phyloP scores from a whole-genome alignment of 768 basidiomycete species.

The Phanerodontia chrysosporium region DNA sequence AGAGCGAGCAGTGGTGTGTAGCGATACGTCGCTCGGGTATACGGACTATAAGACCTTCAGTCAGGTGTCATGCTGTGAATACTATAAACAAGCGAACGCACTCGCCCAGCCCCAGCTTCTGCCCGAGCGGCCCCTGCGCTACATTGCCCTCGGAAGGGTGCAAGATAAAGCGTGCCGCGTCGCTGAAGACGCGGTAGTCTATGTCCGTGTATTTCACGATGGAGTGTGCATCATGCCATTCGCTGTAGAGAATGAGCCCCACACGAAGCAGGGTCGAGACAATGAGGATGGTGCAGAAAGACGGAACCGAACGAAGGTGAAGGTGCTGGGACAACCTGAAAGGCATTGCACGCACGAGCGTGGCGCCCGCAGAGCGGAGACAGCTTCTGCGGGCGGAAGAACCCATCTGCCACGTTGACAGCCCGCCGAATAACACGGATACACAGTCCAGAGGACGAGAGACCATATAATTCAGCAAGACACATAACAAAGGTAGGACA shows the following conservation, averaged over 20 bases:
- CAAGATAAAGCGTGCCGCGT: conserved; percentile 74
- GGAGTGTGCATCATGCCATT: conserved; percentile 83
- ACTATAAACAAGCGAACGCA: conserved; percentile 38
- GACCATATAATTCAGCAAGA: conserved; percentile 19
- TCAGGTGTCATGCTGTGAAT: not conserved
- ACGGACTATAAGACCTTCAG: conserved; percentile 57
- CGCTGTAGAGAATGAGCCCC: conserved; percentile 76
- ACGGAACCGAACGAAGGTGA: conserved; percentile 14
- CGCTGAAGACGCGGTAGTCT: conserved; percentile 93
- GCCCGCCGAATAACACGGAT: not conserved
- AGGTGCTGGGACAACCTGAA: conserved; percentile 1
- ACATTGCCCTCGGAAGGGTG: conserved; percentile 33
- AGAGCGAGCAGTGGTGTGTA: conserved; percentile 93
- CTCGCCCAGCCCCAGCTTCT: conserved; percentile 60
- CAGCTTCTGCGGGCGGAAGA: not conserved
- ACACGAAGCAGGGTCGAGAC: conserved; percentile 58
- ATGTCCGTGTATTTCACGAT: conserved; percentile 96
- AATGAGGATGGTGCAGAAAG: conserved; percentile 52
- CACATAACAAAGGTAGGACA: conserved; percentile 12
- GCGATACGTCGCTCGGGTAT: conserved; percentile 87
- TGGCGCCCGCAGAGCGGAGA: not conserved
- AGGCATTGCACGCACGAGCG: not conserved
- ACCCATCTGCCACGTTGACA: not conserved
- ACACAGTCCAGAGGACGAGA: not conserved
- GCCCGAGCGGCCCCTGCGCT: conserved; percentile 59